phyloP scores from a whole-genome alignment of 108 stramenopile genomes.

The Hondaea fermentalgiana region DNA sequence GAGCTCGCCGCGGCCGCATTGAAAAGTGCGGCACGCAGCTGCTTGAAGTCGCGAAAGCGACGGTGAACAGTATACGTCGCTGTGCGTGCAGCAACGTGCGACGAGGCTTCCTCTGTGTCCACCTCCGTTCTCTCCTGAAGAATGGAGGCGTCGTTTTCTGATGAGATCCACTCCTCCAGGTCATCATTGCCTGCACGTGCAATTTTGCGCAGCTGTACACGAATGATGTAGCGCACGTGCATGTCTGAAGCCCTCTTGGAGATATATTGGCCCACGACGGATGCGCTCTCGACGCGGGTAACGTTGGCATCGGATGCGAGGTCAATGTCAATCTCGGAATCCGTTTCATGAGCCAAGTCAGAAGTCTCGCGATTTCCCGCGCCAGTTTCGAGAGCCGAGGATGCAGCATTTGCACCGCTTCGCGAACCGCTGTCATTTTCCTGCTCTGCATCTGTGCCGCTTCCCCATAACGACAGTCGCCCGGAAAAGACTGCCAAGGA shows the following conservation, averaged over 20 bases:
- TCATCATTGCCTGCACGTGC: not conserved
- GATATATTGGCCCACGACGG: not conserved
- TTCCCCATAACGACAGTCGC: not conserved
- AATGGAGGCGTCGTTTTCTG: not conserved
- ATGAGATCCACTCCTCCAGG: not conserved
- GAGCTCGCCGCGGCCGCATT: not conserved
- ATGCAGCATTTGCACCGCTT: not conserved
- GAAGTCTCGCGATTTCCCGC: not conserved
- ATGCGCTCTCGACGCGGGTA: not conserved
- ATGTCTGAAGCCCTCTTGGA: not conserved
- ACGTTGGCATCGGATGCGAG: not conserved
- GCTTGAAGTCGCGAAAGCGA: not conserved
- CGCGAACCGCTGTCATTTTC: not conserved
- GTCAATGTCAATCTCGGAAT: not conserved
- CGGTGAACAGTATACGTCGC: not conserved
- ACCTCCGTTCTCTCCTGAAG: not conserved
- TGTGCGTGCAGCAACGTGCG: not conserved
- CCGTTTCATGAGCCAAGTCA: not conserved
- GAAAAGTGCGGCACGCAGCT: not conserved
- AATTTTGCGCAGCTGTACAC: not conserved
- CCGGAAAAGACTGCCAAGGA: not conserved
- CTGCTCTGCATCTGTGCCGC: not conserved
- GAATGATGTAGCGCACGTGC: conserved; percentile 9
- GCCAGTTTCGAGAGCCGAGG: not conserved
- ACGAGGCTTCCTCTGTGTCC: not conserved